phyloP scores from a whole-genome alignment of 2,329 filamentous ascomycete species.

The Penicillium sclerotiorum region DNA sequence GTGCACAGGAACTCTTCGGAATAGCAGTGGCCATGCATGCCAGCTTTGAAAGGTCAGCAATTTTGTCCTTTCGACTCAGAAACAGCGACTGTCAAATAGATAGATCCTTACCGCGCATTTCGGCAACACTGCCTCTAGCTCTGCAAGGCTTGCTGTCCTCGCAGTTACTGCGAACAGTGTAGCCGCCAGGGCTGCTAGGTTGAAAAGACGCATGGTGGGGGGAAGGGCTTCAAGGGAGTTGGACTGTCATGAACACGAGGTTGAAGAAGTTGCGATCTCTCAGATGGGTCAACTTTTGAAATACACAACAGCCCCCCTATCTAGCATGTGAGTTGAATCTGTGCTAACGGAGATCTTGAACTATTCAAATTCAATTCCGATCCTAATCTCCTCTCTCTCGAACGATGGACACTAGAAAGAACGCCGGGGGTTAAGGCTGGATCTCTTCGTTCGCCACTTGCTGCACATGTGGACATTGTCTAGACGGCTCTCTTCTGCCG shows the following conservation, averaged over 20 bases:
- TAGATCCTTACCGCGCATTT: conserved; percentile 29
- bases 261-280: too few relatives aligned
- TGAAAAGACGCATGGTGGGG: not conserved
- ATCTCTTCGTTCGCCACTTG: not conserved
- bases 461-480: not conserved
- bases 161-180: not conserved
- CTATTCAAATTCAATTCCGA: not conserved
- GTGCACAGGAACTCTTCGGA: conserved; percentile 39
- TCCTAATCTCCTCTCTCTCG: not conserved
- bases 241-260: not conserved
- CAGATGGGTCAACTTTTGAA: too few relatives aligned
- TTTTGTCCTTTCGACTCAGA: not conserved
- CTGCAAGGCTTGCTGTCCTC: not conserved
- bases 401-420: too few relatives aligned
- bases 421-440: not conserved
- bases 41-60: conserved; percentile 15
- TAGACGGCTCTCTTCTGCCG: not conserved
- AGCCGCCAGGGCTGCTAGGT: not conserved
- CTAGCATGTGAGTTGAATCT: too few relatives aligned
- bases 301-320: too few relatives aligned
- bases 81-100: not conserved
- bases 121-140: conserved; percentile 19
- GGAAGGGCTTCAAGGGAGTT: not conserved
- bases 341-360: too few relatives aligned
- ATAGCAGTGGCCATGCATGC: conserved; percentile 27